Conservation (phyloP, 768 basidiomycete species). For the Coprinopsis marcescibilis region DNA sequence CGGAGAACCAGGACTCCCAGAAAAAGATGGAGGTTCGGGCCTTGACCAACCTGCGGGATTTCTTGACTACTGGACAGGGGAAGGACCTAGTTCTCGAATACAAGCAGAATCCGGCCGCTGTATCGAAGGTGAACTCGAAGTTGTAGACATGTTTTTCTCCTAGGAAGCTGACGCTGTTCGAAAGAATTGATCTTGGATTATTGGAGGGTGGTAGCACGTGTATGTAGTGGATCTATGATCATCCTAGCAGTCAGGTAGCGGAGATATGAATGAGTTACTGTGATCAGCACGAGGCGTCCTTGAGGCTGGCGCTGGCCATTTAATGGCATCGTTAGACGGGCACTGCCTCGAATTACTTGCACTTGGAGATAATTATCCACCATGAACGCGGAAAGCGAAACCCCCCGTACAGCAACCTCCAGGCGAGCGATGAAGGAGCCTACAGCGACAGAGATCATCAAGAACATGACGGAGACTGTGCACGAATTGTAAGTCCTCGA, state of each 20-base stretch:
- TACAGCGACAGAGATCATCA: background rate
- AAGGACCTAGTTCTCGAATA: constrained; percentile 64
- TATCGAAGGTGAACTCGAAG: constrained; percentile 25
- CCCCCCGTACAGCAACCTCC: background rate
- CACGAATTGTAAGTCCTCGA: background rate
- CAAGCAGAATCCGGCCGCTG: constrained; percentile 13
- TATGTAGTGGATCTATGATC: too few relatives aligned
- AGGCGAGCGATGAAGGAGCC: background rate
- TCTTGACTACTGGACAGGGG: constrained; percentile 55
- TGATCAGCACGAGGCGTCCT: constrained; percentile 2
- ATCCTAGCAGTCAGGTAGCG: too few relatives aligned
- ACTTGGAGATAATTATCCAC: background rate
- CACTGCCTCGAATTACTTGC: background rate
- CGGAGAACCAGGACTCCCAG: constrained; percentile 77
- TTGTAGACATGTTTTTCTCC: constrained; percentile 11
- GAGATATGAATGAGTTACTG: too few relatives aligned
- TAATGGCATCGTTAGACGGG: constrained; percentile 1
- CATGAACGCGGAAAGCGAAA: background rate
- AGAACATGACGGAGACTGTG: constrained; percentile 6
- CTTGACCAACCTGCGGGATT: constrained; percentile 70
- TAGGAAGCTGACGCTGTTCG: background rate
- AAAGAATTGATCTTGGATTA: background rate
- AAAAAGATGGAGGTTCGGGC: constrained; percentile 83
- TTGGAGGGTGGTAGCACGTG: background rate
- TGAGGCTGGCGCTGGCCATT: background rate